A percentile compares a stretch with the other conserved stretches of the same genome.
These are phyloP conservation scores for Nakazawaea populi DNA, from an alignment of 805 yeast genomes.

Conservation along the genomic window DNA sequence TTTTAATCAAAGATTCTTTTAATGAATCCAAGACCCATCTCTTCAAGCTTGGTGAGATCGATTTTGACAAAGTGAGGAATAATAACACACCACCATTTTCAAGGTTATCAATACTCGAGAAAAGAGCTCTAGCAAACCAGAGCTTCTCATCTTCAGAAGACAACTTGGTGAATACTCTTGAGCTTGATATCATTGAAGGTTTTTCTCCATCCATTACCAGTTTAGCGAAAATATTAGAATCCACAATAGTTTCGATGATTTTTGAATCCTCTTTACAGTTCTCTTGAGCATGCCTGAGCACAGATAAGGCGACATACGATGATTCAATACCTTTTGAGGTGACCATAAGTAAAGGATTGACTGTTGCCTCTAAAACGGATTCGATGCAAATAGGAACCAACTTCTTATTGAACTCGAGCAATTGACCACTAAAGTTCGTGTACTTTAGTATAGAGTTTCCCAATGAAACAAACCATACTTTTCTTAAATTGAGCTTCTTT, in stretches of 20 bases:
- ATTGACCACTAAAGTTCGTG: slow-evolving; percentile 6
- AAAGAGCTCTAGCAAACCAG: slow-evolving; percentile 49
- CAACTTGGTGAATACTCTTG: slow-evolving; percentile 47
- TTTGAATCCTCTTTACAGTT: slow-evolving; percentile 8
- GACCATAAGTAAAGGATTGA: slow-evolving; percentile 49
- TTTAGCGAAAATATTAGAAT: slow-evolving; percentile 25
- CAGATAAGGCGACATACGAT: slow-evolving; percentile 42
- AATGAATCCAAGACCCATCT: slow-evolving; percentile 28
- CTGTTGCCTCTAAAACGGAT: slow-evolving; percentile 37
- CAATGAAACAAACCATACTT: slow-evolving; percentile 59
- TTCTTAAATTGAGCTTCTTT: slow-evolving; percentile 55
- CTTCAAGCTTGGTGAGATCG: slow-evolving; percentile 29
- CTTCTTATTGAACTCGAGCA: slow-evolving; percentile 14
- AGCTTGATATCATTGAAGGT: slow-evolving; percentile 42
- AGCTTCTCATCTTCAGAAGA: slow-evolving; percentile 34
- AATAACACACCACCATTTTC: slow-evolving; percentile 42
- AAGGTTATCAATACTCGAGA: slow-evolving; percentile 21
- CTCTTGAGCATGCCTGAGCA: slow-evolving; percentile 16
- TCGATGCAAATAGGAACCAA: slow-evolving; percentile 20
- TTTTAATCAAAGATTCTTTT: slow-evolving; percentile 22
- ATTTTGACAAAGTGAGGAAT: slow-evolving; percentile 37
- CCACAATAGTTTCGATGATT: slow-evolving; percentile 15
- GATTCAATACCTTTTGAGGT: slow-evolving; percentile 46
- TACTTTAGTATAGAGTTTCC: slow-evolving; percentile 26
- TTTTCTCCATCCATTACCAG: slow-evolving; percentile 31